phyloP scores from a whole-genome alignment of 495 filamentous ascomycete species.

The Podospora bellae-mahoneyi region DNA sequence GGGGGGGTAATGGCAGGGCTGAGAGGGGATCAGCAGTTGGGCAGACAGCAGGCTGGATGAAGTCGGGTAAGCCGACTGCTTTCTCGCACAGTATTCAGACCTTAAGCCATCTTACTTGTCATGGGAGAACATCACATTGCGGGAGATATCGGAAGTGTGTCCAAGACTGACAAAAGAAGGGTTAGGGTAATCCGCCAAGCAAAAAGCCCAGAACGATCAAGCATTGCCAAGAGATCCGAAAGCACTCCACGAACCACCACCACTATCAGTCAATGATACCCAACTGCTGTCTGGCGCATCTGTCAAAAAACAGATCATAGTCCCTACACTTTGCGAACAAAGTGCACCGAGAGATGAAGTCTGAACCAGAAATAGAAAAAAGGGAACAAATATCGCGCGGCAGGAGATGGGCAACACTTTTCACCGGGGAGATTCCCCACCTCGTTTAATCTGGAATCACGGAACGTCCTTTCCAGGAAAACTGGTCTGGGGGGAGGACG shows the following conservation, averaged over 20 bases:
- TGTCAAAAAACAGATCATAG: not conserved
- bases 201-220: not conserved
- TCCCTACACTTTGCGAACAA: not conserved
- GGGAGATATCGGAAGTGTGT: not conserved
- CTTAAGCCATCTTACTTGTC: not conserved
- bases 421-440: conserved; percentile 2
- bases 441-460: conserved; percentile 4
- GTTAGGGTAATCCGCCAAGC: not conserved
- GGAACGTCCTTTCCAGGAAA: conserved; percentile 2
- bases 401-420: not conserved
- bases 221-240: not conserved
- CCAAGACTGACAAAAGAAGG: not conserved
- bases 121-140: not conserved
- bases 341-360: not conserved
- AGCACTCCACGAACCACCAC: not conserved
- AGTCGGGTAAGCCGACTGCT: not conserved
- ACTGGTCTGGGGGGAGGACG: not conserved
- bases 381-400: not conserved
- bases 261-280: not conserved
- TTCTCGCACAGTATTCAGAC: not conserved
- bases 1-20: not conserved
- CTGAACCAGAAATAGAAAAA: not conserved
- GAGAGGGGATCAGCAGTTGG: not conserved
- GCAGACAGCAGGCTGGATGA: not conserved
- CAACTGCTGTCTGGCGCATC: not conserved